phyloP scores from a whole-genome alignment of 768 basidiomycete genomes.

The Pleurotus tuoliensis region DNA sequence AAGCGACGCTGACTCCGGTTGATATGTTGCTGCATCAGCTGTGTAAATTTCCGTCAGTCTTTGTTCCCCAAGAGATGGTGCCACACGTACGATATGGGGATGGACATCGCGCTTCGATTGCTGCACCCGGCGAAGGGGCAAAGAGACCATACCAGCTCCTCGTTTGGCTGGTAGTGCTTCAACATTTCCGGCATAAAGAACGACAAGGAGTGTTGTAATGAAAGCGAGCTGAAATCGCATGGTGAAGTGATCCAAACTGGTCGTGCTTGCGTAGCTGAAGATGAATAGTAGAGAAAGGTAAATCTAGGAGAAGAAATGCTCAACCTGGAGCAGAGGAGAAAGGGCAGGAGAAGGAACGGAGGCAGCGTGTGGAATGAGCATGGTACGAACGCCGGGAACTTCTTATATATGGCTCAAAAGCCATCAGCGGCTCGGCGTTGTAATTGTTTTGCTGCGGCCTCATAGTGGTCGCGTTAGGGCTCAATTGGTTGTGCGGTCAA shows the following conservation, averaged over 20 bases:
- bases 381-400: background rate
- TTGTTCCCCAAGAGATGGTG: background rate
- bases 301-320: slow-evolving; percentile 1
- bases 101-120: slow-evolving; percentile 13
- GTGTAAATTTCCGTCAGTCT: background rate
- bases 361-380: background rate
- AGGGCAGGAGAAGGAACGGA: background rate
- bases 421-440: background rate
- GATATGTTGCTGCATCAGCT: slow-evolving; percentile 69
- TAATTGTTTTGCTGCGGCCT: background rate
- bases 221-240: slow-evolving; percentile 42
- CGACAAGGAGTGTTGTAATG: slow-evolving; percentile 30
- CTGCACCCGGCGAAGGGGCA: slow-evolving; percentile 12
- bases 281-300: too few relatives aligned
- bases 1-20: slow-evolving; percentile 63
- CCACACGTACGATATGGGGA: slow-evolving; percentile 12
- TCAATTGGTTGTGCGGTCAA: background rate
- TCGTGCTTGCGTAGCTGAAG: background rate
- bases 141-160: slow-evolving; percentile 11
- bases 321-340: slow-evolving; percentile 6
- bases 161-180: slow-evolving; percentile 25
- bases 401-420: background rate
- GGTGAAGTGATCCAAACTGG: background rate
- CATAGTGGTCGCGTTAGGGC: background rate
- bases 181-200: slow-evolving; percentile 14